Evolutionary conservation across 139 green algal species (phyloP).

Genomic region (Desmodesmus armatus): DNA sequence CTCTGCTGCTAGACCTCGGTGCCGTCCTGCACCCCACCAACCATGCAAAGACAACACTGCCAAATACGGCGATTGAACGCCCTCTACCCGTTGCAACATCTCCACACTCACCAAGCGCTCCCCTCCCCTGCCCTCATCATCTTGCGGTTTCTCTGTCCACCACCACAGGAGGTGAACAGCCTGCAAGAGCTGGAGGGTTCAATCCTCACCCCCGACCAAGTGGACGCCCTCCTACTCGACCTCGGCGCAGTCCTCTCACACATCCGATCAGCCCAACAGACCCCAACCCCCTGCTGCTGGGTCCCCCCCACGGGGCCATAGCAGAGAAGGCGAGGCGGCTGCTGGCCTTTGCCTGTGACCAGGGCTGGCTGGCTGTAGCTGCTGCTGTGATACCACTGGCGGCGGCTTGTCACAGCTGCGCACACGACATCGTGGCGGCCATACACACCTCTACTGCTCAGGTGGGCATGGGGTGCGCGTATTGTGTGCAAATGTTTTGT

Average conservation of each 20-base stretch:
- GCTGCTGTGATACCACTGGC: constrained; percentile 59
- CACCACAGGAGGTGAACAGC: constrained; percentile 16
- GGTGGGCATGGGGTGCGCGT: neutral
- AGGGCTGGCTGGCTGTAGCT: constrained; percentile 61
- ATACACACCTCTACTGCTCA: constrained; percentile 45
- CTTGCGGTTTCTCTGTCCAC: neutral
- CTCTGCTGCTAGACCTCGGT: constrained; percentile 58
- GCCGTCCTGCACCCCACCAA: constrained; percentile 60
- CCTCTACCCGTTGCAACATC: neutral
- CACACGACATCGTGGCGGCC: constrained; percentile 55
- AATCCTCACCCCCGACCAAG: neutral
- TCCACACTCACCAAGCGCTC: neutral
- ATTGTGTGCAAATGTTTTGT: too few species aligned
- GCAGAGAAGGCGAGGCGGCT: constrained; percentile 55
- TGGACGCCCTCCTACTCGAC: constrained; percentile 55
- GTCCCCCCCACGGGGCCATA: constrained; percentile 13
- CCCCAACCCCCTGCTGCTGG: neutral
- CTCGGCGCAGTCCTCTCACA: constrained; percentile 63
- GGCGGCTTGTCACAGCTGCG: constrained; percentile 49
- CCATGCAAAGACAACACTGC: neutral
- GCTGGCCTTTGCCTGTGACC: constrained; percentile 69
- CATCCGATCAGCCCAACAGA: constrained; percentile 2
- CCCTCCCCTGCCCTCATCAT: neutral
- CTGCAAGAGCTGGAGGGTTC: constrained; percentile 23
- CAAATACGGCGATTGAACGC: neutral